These are phyloP conservation scores for Saccharata proteae DNA, from an alignment of 2,329 filamentous ascomycete genomes.

Conservation along the genomic window DNA sequence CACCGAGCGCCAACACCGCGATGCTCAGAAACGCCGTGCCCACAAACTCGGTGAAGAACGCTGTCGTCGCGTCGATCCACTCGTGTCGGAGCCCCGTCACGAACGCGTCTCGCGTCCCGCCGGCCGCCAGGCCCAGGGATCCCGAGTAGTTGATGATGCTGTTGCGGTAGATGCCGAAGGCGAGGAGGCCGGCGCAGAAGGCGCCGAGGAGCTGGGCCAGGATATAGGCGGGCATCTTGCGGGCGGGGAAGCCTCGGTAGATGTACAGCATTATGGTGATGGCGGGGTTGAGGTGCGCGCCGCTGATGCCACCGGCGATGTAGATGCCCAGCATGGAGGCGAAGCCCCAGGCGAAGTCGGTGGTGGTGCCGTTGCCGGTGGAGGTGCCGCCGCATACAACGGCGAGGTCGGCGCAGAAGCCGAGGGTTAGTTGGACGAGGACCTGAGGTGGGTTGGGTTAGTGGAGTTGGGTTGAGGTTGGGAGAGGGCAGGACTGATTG, in stretches of 20 bases:
- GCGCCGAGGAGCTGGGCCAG: constrained; percentile 23
- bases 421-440: constrained; percentile 22
- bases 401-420: constrained; percentile 38
- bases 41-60: constrained; percentile 28
- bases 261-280: constrained; percentile 30
- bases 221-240: constrained; percentile 17
- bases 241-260: constrained; percentile 21
- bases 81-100: constrained; percentile 16
- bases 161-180: constrained; percentile 25
- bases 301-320: constrained; percentile 33
- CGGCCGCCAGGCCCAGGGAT: constrained; percentile 8
- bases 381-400: no score
- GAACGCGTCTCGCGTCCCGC: constrained; percentile 16
- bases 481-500: neutral
- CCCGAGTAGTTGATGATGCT: constrained; percentile 17
- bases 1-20: constrained; percentile 26
- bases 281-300: constrained; percentile 37
- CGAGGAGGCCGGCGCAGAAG: constrained; percentile 21
- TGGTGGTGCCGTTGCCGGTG: constrained; percentile 31
- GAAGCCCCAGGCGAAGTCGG: constrained; percentile 38
- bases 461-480: constrained; percentile 22
- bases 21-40: constrained; percentile 18
- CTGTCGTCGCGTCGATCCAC: constrained; percentile 15
- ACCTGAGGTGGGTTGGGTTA: constrained; percentile 13
- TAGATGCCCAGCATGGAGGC: constrained; percentile 41